Evolutionary conservation across 2,329 filamentous ascomycete genomes (phyloP), one percentile per base, ranked within the genome.

Genomic region (Myrmaecium sp.): DNA sequence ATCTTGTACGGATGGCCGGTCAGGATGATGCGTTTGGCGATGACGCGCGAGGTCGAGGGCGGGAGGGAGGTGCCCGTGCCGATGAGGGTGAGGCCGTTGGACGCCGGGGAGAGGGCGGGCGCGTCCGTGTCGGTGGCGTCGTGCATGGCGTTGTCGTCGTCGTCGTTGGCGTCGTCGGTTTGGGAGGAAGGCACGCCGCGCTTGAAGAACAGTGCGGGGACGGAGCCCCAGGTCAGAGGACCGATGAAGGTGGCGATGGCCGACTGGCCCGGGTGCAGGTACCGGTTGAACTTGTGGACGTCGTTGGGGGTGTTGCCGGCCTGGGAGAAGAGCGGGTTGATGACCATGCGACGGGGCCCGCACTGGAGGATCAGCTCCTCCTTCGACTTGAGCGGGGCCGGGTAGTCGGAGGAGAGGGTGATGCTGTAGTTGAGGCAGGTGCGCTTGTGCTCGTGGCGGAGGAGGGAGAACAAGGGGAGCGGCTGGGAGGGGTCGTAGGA

Each of bases 1-100:
- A 98, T 98, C 60, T 98, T 93, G 66, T 82, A 94, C 0, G 91
- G 89, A 48, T 98, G 86, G 10, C 89, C 91, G 0, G 89, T 93
- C 30, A 98, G 65, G 36, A 95, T 80, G 40, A 92, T 74, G 27
- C 89, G 76, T 59, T 98, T 98, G 42, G 86, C 84, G 33, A 98
- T 72, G 30, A 98, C 76, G 20, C 89, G 75, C 25, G 55, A 43
- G 47, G 71, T 46, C 54, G 84, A 51, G 48, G 83, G 80, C 0
- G 83, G 73, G 10, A 94, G 65, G 5, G 79, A 73, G 0, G 89
- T 95, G 34, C 91, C 89, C 0, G 80, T 93, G 24, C 69, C 89
- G 30, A 94, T 67, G 26, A 98, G 67, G 20, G 72, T 65, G 9
- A 94, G 60, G n/a, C n/a, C 7, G 6, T 20, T 19, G 4, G 64